These are phyloP conservation scores for Hanseniaspora occidentalis DNA, from an alignment of 805 yeast species.

Conservation along the genomic window DNA sequence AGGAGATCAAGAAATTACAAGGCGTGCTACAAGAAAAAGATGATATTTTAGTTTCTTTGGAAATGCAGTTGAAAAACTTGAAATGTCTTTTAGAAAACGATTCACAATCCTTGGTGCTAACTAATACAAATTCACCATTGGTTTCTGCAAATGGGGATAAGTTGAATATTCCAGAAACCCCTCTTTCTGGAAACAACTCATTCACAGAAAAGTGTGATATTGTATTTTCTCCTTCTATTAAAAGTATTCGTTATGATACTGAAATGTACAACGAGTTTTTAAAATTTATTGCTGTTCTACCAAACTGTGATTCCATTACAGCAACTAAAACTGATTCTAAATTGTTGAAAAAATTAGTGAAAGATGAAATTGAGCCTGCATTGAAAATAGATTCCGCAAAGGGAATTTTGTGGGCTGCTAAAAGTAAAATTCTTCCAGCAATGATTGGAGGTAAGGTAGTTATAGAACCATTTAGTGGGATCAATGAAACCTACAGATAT, in stretches of 20 bases:
- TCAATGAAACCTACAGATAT: conserved; percentile 58
- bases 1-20: conserved; percentile 42
- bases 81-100: conserved; percentile 40
- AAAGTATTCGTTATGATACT: conserved; percentile 31
- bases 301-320: conserved; percentile 25
- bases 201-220: conserved; percentile 8
- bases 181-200: not conserved
- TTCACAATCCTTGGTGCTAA: conserved; percentile 4
- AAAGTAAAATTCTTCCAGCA: conserved; percentile 48
- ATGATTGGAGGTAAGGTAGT: conserved; percentile 70
- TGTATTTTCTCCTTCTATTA: conserved; percentile 30
- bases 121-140: not conserved
- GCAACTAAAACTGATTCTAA: conserved; percentile 32
- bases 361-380: conserved; percentile 73
- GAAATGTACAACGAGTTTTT: conserved; percentile 27
- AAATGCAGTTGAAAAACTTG: conserved; percentile 54
- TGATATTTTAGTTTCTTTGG: conserved; percentile 47
- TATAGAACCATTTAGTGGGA: conserved; percentile 77
- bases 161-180: not conserved
- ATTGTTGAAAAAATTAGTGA: conserved; percentile 50
- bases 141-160: not conserved
- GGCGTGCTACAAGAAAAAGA: conserved; percentile 58
- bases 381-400: conserved; percentile 52
- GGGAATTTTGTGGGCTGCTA: conserved; percentile 48
- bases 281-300: conserved; percentile 26